A percentile compares a stretch with the other conserved stretches of the same genome.
Evolutionary conservation across 768 basidiomycete genomes (phyloP).

Genomic region (Tricholoma saponaceum): DNA sequence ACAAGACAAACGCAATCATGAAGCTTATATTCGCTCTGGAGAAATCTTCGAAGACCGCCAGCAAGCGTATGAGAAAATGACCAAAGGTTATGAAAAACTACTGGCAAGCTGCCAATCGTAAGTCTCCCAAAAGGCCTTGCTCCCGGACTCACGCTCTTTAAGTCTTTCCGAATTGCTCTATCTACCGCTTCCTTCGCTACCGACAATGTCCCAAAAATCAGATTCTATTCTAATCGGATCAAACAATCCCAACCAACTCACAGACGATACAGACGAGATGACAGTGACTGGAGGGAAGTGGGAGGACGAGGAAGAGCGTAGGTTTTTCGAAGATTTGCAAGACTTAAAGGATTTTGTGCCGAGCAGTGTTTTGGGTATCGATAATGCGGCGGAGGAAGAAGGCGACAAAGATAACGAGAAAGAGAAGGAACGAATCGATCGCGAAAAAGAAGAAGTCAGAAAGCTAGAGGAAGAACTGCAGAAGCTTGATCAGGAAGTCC

Average conservation of each 20-base stretch:
- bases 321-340: slow-evolving; percentile 90
- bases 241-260: slow-evolving; percentile 28
- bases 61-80: slow-evolving; percentile 99
- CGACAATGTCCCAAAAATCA: slow-evolving; percentile 74
- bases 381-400: slow-evolving; percentile 40
- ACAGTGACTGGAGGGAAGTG: slow-evolving; percentile 74
- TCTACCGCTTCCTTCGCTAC: slow-evolving; percentile 76
- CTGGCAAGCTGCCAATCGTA: slow-evolving; percentile 86
- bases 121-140: slow-evolving; percentile 19
- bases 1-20: slow-evolving; percentile 94
- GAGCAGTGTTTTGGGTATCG: slow-evolving; percentile 77
- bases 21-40: slow-evolving; percentile 98
- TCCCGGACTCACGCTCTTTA: slow-evolving; percentile 10
- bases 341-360: slow-evolving; percentile 94
- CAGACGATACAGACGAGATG: slow-evolving; percentile 53
- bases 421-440: slow-evolving; percentile 47
- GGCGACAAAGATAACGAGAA: slow-evolving; percentile 50
- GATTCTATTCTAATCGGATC: slow-evolving; percentile 79
- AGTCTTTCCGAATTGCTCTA: slow-evolving; percentile 92
- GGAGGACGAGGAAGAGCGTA: slow-evolving; percentile 96
- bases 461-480: slow-evolving; percentile 79
- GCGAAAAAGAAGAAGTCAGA: slow-evolving; percentile 64
- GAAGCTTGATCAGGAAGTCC: slow-evolving; percentile 39
- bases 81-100: slow-evolving; percentile 90
- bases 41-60: slow-evolving; percentile 99